A percentile compares a stretch with the other conserved stretches of the same genome.
Evolutionary conservation across 352 stramenopile species (phyloP).

Genomic region (Phytopythium montanum): DNA sequence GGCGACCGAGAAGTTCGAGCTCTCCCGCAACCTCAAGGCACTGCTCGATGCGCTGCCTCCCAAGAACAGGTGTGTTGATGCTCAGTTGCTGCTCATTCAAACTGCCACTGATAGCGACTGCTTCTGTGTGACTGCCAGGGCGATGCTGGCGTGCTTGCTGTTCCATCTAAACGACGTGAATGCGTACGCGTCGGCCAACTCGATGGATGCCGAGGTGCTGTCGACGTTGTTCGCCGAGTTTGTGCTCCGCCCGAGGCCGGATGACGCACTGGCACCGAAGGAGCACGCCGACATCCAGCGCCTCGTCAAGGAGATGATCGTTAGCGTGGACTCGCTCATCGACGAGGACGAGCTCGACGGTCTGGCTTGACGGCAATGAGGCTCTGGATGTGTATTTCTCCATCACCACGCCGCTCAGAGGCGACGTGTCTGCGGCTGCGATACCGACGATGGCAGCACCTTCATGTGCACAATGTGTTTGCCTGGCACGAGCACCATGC

Average conservation of each 20-base stretch:
- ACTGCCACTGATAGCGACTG: neutral
- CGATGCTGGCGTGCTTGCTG: conserved; percentile 68
- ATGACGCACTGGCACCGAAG: conserved; percentile 6
- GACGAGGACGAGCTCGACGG: conserved; percentile 51
- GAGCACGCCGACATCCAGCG: conserved; percentile 16
- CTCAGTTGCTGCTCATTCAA: neutral
- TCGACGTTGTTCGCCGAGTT: conserved; percentile 47
- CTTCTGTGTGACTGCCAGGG: conserved; percentile 17
- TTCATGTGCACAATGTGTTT: conserved; percentile 81
- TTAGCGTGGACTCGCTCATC: conserved; percentile 68
- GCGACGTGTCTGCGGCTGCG: neutral
- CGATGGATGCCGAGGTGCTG: conserved; percentile 56
- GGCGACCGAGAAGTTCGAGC: conserved; percentile 43
- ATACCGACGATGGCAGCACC: conserved; percentile 18
- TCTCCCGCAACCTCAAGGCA: conserved; percentile 49
- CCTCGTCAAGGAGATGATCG: conserved; percentile 71
- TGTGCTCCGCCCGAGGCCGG: conserved; percentile 39
- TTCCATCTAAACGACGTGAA: conserved; percentile 84
- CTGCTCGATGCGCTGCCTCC: conserved; percentile 53
- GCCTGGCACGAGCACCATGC: conserved; percentile 72
- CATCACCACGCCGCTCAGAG: neutral
- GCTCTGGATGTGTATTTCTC: neutral
- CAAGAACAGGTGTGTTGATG: conserved; percentile 59
- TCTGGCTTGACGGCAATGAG: neutral
- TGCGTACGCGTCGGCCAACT: conserved; percentile 72